Conservation (phyloP, 2,329 filamentous ascomycete genomes). For the Fragosphaeria purpurea region DNA sequence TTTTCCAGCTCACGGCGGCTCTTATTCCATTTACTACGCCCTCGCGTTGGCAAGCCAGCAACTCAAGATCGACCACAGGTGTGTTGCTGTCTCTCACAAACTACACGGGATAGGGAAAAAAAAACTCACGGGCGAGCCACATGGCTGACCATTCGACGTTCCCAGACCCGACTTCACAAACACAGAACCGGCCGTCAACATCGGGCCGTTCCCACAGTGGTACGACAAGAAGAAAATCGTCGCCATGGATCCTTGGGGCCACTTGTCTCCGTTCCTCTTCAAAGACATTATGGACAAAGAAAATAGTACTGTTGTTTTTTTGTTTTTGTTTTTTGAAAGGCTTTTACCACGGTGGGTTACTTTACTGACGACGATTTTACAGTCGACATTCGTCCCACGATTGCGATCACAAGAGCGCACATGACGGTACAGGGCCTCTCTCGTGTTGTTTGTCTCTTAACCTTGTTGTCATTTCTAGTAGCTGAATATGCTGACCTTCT, state of each 20-base stretch:
- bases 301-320: slow-evolving; percentile 35
- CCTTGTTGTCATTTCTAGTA: not conserved
- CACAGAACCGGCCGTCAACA: slow-evolving; percentile 81
- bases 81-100: not conserved
- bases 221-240: slow-evolving; percentile 87
- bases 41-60: slow-evolving; percentile 87
- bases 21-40: slow-evolving; percentile 92
- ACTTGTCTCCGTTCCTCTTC: slow-evolving; percentile 75
- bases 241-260: slow-evolving; percentile 91
- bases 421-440: slow-evolving; percentile 53
- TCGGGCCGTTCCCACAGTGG: slow-evolving; percentile 88
- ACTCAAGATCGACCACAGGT: slow-evolving; percentile 65
- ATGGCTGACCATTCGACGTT: not conserved
- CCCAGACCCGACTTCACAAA: slow-evolving; percentile 52
- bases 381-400: slow-evolving; percentile 82
- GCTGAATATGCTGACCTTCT: not conserved
- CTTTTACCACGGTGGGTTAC: not conserved
- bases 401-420: slow-evolving; percentile 83
- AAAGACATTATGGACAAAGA: slow-evolving; percentile 69
- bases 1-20: slow-evolving; percentile 53
- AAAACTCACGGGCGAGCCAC: not conserved
- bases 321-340: too few relatives aligned
- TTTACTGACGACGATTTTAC: not conserved
- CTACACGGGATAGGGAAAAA: not conserved
- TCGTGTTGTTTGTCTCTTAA: not conserved